These are phyloP conservation scores for Caulochytrium protostelioides DNA, from an alignment of 371 early-diverging fungal species.

Conservation along the genomic window DNA sequence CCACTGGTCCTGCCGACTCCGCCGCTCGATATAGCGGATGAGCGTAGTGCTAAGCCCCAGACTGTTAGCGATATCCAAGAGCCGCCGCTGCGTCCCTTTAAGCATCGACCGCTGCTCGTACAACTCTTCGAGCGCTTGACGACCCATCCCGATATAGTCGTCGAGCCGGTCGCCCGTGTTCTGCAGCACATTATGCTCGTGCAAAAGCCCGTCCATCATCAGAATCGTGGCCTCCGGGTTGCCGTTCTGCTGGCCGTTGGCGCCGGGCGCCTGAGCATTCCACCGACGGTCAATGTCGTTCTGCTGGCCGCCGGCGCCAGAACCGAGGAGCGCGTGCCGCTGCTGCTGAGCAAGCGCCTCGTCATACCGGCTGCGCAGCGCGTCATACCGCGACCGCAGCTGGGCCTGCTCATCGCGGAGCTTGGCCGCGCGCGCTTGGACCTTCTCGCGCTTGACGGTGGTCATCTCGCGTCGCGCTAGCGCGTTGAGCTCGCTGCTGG, in stretches of 20 bases:
- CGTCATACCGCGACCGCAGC: conserved; percentile 29
- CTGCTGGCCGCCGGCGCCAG: conserved; percentile 7
- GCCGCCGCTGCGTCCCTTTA: conserved; percentile 54
- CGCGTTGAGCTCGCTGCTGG: conserved; percentile 46
- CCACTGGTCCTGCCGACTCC: conserved; percentile 55
- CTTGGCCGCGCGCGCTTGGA: conserved; percentile 35
- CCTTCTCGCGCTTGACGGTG: conserved; percentile 47
- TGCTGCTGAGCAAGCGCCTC: background rate
- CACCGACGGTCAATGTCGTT: conserved; percentile 7
- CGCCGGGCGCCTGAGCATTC: conserved; percentile 5
- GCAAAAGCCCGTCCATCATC: conserved; percentile 12
- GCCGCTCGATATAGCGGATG: conserved; percentile 60
- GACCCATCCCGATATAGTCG: conserved; percentile 48
- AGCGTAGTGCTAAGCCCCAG: conserved; percentile 61
- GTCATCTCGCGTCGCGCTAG: conserved; percentile 51
- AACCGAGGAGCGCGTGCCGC: conserved; percentile 4
- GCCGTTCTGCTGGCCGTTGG: background rate
- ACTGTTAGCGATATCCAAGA: conserved; percentile 54
- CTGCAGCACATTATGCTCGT: conserved; percentile 25
- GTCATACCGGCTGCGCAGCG: conserved; percentile 1
- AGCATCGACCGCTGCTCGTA: conserved; percentile 52
- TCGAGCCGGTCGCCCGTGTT: conserved; percentile 40
- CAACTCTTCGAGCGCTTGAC: conserved; percentile 40
- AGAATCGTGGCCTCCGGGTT: conserved; percentile 6
- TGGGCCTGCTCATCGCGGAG: conserved; percentile 39